Base-by-base conservation (phyloP, 2,329 filamentous ascomycete species). In the Aureobasidium sp. region DNA sequence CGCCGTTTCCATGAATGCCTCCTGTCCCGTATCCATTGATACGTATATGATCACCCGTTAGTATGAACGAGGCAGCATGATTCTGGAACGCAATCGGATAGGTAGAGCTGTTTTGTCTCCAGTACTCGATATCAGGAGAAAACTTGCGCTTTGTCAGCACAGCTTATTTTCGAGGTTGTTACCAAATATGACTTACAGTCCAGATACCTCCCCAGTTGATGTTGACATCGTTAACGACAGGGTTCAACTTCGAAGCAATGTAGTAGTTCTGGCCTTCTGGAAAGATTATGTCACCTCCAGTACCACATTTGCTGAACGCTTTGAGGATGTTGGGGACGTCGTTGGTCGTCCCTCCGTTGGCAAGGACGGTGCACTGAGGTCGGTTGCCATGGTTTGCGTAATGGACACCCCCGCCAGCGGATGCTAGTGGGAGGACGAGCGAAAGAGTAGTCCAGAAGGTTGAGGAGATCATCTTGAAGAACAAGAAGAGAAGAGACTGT, bases 41-140 rank as follows among this genome's bases (percentile, higher is more conserved):
- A 17, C 69, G 72, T 63, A 84, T 83, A 20, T 76, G 69, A 24
- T 77, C 72, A 8, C 81, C 81, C 0, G 76, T 78, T 48, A 84
- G 71, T 20, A 83, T 66, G 63, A 84, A 82, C 17, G 78, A 77
- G 0, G 81, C 81, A n/a, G 70, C 71, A 65, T 84, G 82, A 66
- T 84, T 84, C 66, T 84, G 81, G 65, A 84, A 84, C 4, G 72
- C 70, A 37, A 84, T 75, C 8, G 74, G 78, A 65, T 83, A 84
- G 39, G 53, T 46, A 36, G 53, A 57, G 0, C 78, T 77, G 64
- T 83, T 79, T 29, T 53, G 39, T 56, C 81, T 75, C 82, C 82
- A 84, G 69, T 83, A 83, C 20, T 70, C 68, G n/a, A 83, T 70
- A 67, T 84, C 73, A 51, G 79, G 74, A 1, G 79, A 81, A 64